Base-by-base conservation (phyloP, 306 rosid species). In the Ziziphus jujuba region DNA sequence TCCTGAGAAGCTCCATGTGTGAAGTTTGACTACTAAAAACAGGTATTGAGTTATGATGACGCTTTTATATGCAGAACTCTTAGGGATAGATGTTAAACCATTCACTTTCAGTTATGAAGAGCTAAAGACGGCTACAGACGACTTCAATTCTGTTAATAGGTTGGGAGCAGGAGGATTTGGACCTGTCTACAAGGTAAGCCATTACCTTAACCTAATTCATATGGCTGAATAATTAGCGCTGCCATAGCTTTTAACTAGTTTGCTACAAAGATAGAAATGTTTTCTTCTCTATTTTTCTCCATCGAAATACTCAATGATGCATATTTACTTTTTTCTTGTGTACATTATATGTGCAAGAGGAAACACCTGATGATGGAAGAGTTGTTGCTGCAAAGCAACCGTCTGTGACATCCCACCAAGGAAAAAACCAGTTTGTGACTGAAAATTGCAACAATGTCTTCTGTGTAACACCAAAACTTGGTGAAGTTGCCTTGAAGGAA, bases 151-250 rank as follows among this genome's bases (percentile, higher is more conserved):
- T 36, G 77, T 63, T 51, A 84, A 88, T 60, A 91, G 86, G 73
- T 87, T 88, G 55, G 89, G 97, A 56, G 91, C 88, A 62, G 96
- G 97, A 73, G 97, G 96, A 75, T 91, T 88, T 72, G 96, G 97
- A 77, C 91, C 96, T 47, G 96, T 91, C 57, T 83, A 64, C 59
- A 86, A 86, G 92, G 91, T 86, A 79, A 71, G 50, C 35, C 31
- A 33, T 24, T 24, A 50, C 21, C 76, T 23, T 65, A 45, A 54
- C 16, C 40, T 31, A 53, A 3, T 3, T 15, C n/a, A 24, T 53
- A 5, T 49, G 21, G 4, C 55, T 8, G 45, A 40, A 12, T 8
- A 40, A 40, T 8, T 40, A n/a, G 33, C 4, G 33, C 4, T 28
- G n/a, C 33, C 33, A 28, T 28, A 28, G 4, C 33, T n/a, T 4